Evolutionary conservation across 768 basidiomycete species (phyloP).

Genomic region (Lepiota venenata): DNA sequence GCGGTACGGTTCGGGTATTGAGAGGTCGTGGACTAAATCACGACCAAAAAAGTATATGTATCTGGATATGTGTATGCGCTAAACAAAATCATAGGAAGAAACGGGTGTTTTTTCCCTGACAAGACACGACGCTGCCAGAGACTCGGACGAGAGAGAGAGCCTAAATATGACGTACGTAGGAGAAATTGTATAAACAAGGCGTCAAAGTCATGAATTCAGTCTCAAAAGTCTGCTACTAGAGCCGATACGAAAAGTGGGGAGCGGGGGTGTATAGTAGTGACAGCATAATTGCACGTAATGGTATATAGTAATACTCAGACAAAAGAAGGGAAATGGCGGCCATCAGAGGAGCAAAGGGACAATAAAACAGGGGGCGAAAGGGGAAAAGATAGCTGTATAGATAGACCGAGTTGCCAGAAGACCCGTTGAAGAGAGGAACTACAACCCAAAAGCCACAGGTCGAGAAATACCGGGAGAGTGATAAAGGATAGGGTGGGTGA

Average conservation of each 20-base stretch:
- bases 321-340: conserved; percentile 22
- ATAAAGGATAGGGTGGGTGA: neutral
- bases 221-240: conserved; percentile 3
- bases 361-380: neutral
- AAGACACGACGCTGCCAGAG: neutral
- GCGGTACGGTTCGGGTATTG: too few species aligned
- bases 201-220: conserved; percentile 1
- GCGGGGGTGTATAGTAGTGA: conserved; percentile 1
- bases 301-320: conserved; percentile 11
- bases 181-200: neutral
- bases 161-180: conserved; percentile 12
- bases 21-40: too few species aligned
- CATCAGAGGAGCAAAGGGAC: neutral
- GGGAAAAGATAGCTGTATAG: neutral
- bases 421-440: neutral
- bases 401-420: conserved; percentile 9
- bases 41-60: too few species aligned
- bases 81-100: too few species aligned
- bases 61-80: too few species aligned
- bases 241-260: conserved; percentile 1
- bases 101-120: too few species aligned
- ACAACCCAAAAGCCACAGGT: conserved; percentile 2
- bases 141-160: conserved; percentile 9
- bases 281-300: neutral
- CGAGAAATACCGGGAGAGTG: neutral